A percentile compares a stretch with the other conserved stretches of the same genome.
Conservation (phyloP, 345 rosid genomes). For the Sisymbrium altissimum region DNA sequence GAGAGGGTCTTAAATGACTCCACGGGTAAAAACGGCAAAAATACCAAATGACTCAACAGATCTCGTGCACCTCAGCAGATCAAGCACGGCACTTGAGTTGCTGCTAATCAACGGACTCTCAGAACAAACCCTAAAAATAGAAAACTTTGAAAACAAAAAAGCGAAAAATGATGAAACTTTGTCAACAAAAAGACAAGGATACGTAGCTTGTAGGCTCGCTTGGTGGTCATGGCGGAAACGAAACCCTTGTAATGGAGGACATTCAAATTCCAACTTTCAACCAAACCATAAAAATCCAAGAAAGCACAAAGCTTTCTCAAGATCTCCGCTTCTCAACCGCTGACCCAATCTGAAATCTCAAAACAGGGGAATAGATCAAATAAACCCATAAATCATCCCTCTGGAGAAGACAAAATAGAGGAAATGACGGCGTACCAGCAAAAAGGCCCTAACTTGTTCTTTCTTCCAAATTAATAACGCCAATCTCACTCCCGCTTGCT, state of each 20-base stretch:
- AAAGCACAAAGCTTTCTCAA: slow-evolving; percentile 20
- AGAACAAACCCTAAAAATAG: slow-evolving; percentile 9
- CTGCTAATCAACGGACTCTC: background rate
- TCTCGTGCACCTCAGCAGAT: slow-evolving; percentile 34
- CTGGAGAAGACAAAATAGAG: background rate
- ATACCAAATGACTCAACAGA: background rate
- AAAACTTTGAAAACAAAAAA: background rate
- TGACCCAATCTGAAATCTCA: slow-evolving; percentile 24
- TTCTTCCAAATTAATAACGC: background rate
- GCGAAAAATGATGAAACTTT: background rate
- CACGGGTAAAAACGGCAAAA: slow-evolving; percentile 1
- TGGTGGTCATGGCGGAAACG: slow-evolving; percentile 73
- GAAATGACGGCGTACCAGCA: slow-evolving; percentile 15
- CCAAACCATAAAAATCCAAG: background rate
- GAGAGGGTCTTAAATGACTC: slow-evolving; percentile 23
- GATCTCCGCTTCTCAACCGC: slow-evolving; percentile 33
- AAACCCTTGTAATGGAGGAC: slow-evolving; percentile 49
- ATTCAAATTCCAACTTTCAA: slow-evolving; percentile 30
- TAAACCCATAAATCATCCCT: slow-evolving; percentile 23
- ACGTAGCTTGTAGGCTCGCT: slow-evolving; percentile 99
- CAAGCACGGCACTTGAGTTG: slow-evolving; percentile 8
- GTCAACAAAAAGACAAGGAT: slow-evolving; percentile 42
- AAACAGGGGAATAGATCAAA: background rate
- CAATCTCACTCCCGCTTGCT: background rate
- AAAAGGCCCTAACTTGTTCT: slow-evolving; percentile 2